phyloP scores from a whole-genome alignment of 225 moss, liverwort and hornwort genomes.

The Ulota crispa region DNA sequence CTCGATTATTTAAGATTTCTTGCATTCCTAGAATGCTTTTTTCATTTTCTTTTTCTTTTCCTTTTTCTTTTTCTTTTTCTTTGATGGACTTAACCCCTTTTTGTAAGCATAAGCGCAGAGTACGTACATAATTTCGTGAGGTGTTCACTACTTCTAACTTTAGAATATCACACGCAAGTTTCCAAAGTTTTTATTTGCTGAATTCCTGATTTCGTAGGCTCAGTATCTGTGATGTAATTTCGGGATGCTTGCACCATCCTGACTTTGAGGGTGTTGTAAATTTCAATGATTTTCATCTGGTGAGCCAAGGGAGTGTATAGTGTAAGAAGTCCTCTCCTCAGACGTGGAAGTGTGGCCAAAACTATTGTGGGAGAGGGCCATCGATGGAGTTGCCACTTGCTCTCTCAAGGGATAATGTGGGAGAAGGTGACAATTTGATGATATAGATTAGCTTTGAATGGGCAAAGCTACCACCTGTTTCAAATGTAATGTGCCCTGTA shows the following conservation, averaged over 20 bases:
- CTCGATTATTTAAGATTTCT: background rate
- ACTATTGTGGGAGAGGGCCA: too few relatives aligned
- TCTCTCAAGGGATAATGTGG: too few relatives aligned
- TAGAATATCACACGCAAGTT: background rate
- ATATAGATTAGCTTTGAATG: too few relatives aligned
- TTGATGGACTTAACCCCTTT: conserved; percentile 3
- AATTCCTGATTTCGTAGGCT: background rate
- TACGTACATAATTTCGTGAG: conserved; percentile 30
- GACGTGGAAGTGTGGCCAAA: too few relatives aligned
- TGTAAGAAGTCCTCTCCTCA: too few relatives aligned
- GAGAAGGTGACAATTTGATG: too few relatives aligned
- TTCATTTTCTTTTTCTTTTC: too few relatives aligned
- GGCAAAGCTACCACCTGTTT: too few relatives aligned
- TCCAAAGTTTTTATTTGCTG: background rate
- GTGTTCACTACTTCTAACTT: background rate
- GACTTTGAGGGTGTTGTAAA: background rate
- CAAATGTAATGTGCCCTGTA: too few relatives aligned
- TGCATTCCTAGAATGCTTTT: background rate
- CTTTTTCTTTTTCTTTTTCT: background rate
- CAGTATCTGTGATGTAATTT: background rate
- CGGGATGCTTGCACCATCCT: background rate
- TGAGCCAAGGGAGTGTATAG: background rate
- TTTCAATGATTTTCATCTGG: background rate
- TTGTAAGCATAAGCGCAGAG: conserved; percentile 32
- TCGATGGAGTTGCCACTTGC: too few relatives aligned